Percentiles rank a stretch among this genome's conserved stretches.
Conservation (phyloP, 2,329 filamentous ascomycete species). For the Pseudogymnoascus destructans region DNA sequence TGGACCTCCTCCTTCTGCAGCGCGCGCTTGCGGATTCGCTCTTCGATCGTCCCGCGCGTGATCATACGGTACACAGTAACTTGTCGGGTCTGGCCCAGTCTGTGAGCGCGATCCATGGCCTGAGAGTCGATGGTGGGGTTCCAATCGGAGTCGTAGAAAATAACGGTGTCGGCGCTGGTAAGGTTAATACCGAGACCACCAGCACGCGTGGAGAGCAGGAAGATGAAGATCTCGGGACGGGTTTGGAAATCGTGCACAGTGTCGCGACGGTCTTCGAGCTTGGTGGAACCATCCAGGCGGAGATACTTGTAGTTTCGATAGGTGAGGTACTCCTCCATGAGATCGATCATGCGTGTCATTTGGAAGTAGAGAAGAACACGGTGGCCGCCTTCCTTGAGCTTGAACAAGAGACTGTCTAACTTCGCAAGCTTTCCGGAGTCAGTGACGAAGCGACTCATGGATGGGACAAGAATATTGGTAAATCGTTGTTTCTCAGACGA, state of each 20-base stretch:
- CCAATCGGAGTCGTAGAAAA: constrained; percentile 99
- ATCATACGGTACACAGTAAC: constrained; percentile 97
- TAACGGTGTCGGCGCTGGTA: constrained; percentile 92
- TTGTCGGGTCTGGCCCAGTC: constrained; percentile 87
- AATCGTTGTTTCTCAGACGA: constrained; percentile 72
- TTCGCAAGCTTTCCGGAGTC: constrained; percentile 94
- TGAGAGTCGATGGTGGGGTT: constrained; percentile 98
- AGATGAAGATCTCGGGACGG: constrained; percentile 88
- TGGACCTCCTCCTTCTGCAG: constrained; percentile 98
- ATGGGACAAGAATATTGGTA: constrained; percentile 83
- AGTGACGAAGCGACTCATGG: constrained; percentile 94
- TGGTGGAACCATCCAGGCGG: constrained; percentile 89
- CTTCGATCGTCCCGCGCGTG: constrained; percentile 91
- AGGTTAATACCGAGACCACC: constrained; percentile 97
- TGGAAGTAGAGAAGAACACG: constrained; percentile 98
- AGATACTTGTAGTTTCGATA: constrained; percentile 99
- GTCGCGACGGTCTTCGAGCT: constrained; percentile 90
- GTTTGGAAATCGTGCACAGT: constrained; percentile 96
- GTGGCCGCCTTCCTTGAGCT: constrained; percentile 84
- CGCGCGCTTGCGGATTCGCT: constrained; percentile 92
- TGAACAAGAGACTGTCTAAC: constrained; percentile 72
- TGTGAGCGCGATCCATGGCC: constrained; percentile 97
- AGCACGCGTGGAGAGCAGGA: constrained; percentile 87
- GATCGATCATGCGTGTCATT: constrained; percentile 99
- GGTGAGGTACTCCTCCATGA: constrained; percentile 98